phyloP scores from a whole-genome alignment of 345 rosid species.

The Hibiscus syriacus region DNA sequence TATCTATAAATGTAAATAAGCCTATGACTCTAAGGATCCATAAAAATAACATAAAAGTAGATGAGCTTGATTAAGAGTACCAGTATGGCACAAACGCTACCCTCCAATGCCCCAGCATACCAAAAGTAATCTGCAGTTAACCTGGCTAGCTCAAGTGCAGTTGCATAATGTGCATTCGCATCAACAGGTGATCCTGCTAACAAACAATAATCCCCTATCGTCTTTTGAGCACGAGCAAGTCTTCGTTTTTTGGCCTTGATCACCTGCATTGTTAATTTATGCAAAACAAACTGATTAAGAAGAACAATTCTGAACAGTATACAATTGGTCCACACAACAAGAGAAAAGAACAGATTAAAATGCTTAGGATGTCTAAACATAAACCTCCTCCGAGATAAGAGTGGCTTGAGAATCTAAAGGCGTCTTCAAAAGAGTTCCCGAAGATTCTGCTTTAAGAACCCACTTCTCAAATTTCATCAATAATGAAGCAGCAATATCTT shows the following conservation, averaged over 20 bases:
- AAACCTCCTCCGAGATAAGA: slow-evolving; percentile 98
- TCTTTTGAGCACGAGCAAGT: slow-evolving; percentile 91
- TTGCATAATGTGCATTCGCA: slow-evolving; percentile 94
- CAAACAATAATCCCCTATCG: slow-evolving; percentile 97
- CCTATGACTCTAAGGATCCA: background rate
- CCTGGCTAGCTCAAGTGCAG: slow-evolving; percentile 87
- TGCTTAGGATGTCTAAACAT: slow-evolving; percentile 85
- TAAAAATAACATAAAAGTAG: background rate
- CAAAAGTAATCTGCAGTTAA: slow-evolving; percentile 91
- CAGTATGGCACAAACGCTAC: slow-evolving; percentile 90
- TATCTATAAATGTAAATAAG: slow-evolving; percentile 1
- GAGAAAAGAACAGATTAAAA: slow-evolving; percentile 28
- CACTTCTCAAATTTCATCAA: slow-evolving; percentile 95
- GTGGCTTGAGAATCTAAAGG: slow-evolving; percentile 98
- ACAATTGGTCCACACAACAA: background rate
- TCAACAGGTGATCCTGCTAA: slow-evolving; percentile 99
- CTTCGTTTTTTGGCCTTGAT: slow-evolving; percentile 96
- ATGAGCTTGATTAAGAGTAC: slow-evolving; percentile 26
- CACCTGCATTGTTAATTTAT: slow-evolving; percentile 41
- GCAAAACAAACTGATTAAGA: slow-evolving; percentile 24
- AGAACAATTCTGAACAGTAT: slow-evolving; percentile 5
- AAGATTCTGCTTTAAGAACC: slow-evolving; percentile 84
- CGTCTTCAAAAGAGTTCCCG: slow-evolving; percentile 91
- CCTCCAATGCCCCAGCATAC: slow-evolving; percentile 99
- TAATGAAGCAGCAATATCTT: slow-evolving; percentile 80